Evolutionary conservation across 306 rosid genomes (phyloP).

Genomic region (Pterocarpus macrocarpus): DNA sequence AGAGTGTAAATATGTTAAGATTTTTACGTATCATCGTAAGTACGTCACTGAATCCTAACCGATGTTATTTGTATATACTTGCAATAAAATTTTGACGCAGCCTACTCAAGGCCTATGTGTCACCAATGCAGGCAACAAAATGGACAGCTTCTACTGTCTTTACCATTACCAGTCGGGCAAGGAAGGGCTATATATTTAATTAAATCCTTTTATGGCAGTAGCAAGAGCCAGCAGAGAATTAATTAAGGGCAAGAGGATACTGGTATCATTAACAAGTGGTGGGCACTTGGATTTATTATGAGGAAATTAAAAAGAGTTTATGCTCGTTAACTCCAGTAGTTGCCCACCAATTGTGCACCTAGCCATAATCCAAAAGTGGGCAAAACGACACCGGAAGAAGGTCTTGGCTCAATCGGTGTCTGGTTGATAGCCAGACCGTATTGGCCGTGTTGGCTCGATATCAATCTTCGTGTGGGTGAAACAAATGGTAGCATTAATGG

Average conservation of each 20-base stretch:
- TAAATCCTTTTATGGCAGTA: neutral
- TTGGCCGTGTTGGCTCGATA: slow-evolving; percentile 50
- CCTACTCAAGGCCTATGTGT: no score
- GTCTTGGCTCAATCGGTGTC: slow-evolving; percentile 69
- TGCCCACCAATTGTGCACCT: slow-evolving; percentile 38
- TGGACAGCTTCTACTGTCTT: neutral
- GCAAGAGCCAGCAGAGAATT: neutral
- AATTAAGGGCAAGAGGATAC: neutral
- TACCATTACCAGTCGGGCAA: slow-evolving; percentile 19
- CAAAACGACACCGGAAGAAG: slow-evolving; percentile 37
- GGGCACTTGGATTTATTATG: slow-evolving; percentile 30
- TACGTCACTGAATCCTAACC: no score
- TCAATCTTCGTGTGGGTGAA: slow-evolving; percentile 13
- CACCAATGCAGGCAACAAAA: neutral
- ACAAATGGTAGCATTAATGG: slow-evolving; percentile 40
- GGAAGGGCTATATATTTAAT: neutral
- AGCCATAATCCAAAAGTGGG: neutral
- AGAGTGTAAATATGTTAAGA: no score
- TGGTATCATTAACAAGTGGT: neutral
- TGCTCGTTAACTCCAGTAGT: slow-evolving; percentile 15
- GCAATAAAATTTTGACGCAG: no score
- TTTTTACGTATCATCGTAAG: no score
- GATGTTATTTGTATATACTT: no score
- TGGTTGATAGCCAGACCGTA: slow-evolving; percentile 41
- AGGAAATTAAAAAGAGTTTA: slow-evolving; percentile 3